Evolutionary conservation across 1,284 basidiomycete genomes (phyloP), one percentile per base, ranked within the genome.

Genomic region (Sporisorium graminicola): DNA sequence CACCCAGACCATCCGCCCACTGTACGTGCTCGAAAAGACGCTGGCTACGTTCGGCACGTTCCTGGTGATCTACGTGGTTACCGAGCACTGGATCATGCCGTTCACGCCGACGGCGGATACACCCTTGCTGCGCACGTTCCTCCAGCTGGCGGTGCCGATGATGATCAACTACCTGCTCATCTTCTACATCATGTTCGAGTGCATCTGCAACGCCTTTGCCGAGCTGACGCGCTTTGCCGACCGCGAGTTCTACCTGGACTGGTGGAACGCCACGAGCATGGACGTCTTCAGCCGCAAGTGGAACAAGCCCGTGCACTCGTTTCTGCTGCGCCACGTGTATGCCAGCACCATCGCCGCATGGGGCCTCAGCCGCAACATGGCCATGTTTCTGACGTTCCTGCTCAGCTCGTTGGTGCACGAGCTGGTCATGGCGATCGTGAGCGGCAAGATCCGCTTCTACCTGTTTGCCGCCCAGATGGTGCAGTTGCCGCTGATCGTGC

Each of bases 201-300:
- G 95, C 82, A 95, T 98, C 66, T 96, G 94, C 87, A 96, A 97
- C 82, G 94, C 89, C 12, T 98, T 98, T 84, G 83, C 82, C 3
- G 96, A 98, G 86, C 57, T 83, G 8, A 85, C 85, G 2, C 92
- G 91, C 92, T 99, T 98, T 84, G 94, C 94, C 27, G 96, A 99
- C 85, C 89, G 96, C 46, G 93, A 95, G 79, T 98, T 98, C 86
- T 99, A 98, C 86, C 93, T 95, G 86, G 95, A 98, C 85, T 98
- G 94, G 85, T 98, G 96, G 96, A 99, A 98, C 87, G 93, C 94
- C 1, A 94, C 92, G 0, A 93, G 92, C 3, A 96, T 94, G 92
- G 97, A 98, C 83, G 94, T 98, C 85, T 99, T 97, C 86, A 65
- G 67, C 6, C 62, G 84, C 24, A 80, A 82, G 63, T 85, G 84